Conservation (phyloP, 2,329 filamentous ascomycete species). For the Harringtonia aguacate region DNA sequence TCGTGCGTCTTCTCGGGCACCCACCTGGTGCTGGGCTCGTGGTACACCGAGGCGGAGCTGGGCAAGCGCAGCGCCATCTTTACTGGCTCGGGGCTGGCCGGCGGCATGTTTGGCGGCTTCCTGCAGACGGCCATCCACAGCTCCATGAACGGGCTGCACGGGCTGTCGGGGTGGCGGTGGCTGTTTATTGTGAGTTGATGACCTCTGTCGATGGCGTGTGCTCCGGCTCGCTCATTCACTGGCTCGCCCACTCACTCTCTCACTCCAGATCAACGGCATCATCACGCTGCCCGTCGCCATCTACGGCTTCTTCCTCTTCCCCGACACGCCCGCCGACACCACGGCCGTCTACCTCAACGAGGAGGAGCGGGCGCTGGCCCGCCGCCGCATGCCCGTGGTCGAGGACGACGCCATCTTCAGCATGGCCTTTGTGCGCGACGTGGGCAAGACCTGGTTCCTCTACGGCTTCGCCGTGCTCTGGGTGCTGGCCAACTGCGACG, state of each 20-base stretch:
- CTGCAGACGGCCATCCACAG: constrained; percentile 21
- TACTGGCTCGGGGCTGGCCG: constrained; percentile 26
- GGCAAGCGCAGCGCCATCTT: constrained; percentile 23
- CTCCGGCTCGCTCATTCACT: too few relatives aligned
- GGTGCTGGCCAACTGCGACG: too few relatives aligned
- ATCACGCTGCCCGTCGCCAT: constrained; percentile 20
- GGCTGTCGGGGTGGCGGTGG: neutral
- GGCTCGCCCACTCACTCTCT: too few relatives aligned
- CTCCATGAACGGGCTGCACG: constrained; percentile 3
- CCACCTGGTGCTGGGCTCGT: too few relatives aligned
- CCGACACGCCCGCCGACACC: constrained; percentile 21
- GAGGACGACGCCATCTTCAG: constrained; percentile 18
- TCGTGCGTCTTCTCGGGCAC: too few relatives aligned
- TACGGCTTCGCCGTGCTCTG: too few relatives aligned
- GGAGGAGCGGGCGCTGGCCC: neutral
- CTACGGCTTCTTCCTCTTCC: constrained; percentile 26
- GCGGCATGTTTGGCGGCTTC: constrained; percentile 20
- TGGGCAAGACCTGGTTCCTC: too few relatives aligned
- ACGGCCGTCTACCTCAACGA: constrained; percentile 11
- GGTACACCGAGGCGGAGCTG: too few relatives aligned
- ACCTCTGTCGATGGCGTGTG: neutral
- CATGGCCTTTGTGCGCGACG: too few relatives aligned
- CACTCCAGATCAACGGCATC: constrained; percentile 2
- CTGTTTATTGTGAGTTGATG: neutral
- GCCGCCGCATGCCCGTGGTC: constrained; percentile 8